phyloP scores from a whole-genome alignment of 2,329 filamentous ascomycete genomes.

The Thielaviopsis punctulata region DNA sequence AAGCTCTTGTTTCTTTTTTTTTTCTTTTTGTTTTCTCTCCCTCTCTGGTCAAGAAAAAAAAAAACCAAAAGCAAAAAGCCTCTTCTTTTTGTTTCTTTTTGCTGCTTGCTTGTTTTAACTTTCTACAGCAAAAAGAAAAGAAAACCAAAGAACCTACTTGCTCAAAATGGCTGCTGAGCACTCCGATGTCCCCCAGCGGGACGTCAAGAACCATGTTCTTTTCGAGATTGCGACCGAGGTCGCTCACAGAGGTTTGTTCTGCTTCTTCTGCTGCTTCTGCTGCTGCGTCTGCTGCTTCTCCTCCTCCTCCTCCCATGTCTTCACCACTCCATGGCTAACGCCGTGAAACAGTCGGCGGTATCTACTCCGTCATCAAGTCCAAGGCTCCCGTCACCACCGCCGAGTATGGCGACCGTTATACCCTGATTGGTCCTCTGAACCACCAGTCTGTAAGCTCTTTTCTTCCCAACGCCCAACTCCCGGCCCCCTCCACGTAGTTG shows the following conservation, averaged over 20 bases:
- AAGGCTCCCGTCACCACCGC: slow-evolving; percentile 95
- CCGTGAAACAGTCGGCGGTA: slow-evolving; percentile 82
- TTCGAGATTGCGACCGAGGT: slow-evolving; percentile 97
- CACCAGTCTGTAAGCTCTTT: slow-evolving; percentile 54
- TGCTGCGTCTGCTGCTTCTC: too few relatives aligned
- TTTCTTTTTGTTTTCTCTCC: not conserved
- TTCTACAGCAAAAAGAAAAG: not conserved
- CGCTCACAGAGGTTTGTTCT: slow-evolving; percentile 66
- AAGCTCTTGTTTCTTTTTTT: not conserved
- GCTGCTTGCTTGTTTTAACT: not conserved
- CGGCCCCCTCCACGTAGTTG: too few relatives aligned
- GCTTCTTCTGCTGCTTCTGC: not conserved
- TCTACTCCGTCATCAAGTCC: slow-evolving; percentile 98
- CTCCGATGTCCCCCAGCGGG: slow-evolving; percentile 33
- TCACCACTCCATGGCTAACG: too few relatives aligned
- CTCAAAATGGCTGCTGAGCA: slow-evolving; percentile 15
- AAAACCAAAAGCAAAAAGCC: too few relatives aligned
- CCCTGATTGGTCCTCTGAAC: slow-evolving; percentile 86
- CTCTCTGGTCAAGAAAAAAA: too few relatives aligned
- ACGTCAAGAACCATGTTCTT: slow-evolving; percentile 88
- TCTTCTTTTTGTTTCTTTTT: too few relatives aligned
- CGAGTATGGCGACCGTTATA: slow-evolving; percentile 96
- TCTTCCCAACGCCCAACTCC: too few relatives aligned
- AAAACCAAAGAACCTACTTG: too few relatives aligned
- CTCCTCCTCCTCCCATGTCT: too few relatives aligned